Conservation (phyloP, 1,284 basidiomycete species). For the Butyriboletus appendiculatus region DNA sequence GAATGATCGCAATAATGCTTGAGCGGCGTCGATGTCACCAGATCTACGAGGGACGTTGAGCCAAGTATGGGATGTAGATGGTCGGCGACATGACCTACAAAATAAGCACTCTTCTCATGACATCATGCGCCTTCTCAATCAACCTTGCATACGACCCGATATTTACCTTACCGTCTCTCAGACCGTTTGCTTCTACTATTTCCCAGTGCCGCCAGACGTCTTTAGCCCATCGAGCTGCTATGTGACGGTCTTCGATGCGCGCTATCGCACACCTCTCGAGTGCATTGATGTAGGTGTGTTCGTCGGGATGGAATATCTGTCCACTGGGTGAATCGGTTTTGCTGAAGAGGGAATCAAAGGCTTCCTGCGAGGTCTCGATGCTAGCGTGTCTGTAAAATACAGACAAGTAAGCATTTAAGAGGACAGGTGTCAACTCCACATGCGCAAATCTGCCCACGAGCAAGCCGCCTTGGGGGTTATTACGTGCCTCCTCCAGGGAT, state of each 20-base stretch:
- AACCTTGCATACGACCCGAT: constrained; percentile 34
- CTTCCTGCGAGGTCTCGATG: constrained; percentile 47
- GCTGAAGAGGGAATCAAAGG: constrained; percentile 51
- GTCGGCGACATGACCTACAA: constrained; percentile 46
- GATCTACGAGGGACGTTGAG: constrained; percentile 40
- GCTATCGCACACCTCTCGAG: constrained; percentile 65
- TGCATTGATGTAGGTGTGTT: constrained; percentile 61
- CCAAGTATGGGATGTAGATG: neutral
- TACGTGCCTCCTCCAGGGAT: neutral
- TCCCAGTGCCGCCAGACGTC: constrained; percentile 64
- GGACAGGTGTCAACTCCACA: constrained; percentile 60
- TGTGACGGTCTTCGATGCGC: constrained; percentile 46
- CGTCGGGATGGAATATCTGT: constrained; percentile 45
- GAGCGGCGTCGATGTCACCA: constrained; percentile 50
- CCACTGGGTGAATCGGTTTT: neutral
- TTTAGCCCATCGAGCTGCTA: constrained; percentile 51
- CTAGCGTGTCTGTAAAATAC: constrained; percentile 70
- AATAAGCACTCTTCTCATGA: constrained; percentile 61
- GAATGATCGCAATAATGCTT: constrained; percentile 56
- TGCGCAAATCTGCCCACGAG: constrained; percentile 49
- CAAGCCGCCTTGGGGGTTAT: neutral
- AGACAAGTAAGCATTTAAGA: constrained; percentile 84
- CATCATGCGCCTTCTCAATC: constrained; percentile 65
- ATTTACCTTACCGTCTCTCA: constrained; percentile 25
- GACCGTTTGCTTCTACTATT: constrained; percentile 39